Percentiles rank a stretch among this genome's conserved stretches.
phyloP scores from a whole-genome alignment of 352 stramenopile genomes.

The Globisporangium takayamanum region DNA sequence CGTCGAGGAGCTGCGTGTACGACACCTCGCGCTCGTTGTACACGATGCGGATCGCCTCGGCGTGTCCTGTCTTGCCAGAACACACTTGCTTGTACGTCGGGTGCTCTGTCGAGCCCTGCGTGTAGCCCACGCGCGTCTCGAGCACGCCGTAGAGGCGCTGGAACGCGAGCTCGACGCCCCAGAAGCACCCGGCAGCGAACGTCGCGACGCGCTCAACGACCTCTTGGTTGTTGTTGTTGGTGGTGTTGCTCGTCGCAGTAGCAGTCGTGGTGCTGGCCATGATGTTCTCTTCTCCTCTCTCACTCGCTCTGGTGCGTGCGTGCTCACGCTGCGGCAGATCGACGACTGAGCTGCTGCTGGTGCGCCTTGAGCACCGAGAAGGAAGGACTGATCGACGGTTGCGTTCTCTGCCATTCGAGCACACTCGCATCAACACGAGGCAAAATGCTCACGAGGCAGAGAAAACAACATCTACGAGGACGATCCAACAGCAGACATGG shows the following conservation, averaged over 20 bases:
- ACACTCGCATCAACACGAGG: neutral
- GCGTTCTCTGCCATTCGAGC: neutral
- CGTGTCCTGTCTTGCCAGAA: slow-evolving; percentile 89
- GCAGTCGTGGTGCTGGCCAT: no score
- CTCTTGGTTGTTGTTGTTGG: slow-evolving; percentile 1
- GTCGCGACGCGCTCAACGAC: slow-evolving; percentile 60
- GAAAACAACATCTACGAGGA: neutral
- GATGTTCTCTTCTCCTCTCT: no score
- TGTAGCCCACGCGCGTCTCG: slow-evolving; percentile 88
- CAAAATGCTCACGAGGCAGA: neutral
- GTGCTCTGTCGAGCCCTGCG: slow-evolving; percentile 68
- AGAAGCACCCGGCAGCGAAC: slow-evolving; percentile 97
- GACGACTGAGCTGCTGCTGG: neutral
- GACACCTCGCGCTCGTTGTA: slow-evolving; percentile 88
- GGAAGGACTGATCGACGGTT: neutral
- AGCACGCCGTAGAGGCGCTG: slow-evolving; percentile 93
- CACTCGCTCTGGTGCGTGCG: no score
- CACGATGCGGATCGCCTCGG: slow-evolving; percentile 91
- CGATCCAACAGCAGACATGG: neutral
- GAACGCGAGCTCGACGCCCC: slow-evolving; percentile 95
- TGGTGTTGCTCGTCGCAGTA: neutral
- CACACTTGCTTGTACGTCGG: slow-evolving; percentile 96
- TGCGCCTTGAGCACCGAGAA: neutral
- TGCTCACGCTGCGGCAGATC: no score
- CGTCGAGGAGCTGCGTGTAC: slow-evolving; percentile 68